Base-by-base conservation (phyloP, 2,329 filamentous ascomycete species). In the Alternaria longipes region DNA sequence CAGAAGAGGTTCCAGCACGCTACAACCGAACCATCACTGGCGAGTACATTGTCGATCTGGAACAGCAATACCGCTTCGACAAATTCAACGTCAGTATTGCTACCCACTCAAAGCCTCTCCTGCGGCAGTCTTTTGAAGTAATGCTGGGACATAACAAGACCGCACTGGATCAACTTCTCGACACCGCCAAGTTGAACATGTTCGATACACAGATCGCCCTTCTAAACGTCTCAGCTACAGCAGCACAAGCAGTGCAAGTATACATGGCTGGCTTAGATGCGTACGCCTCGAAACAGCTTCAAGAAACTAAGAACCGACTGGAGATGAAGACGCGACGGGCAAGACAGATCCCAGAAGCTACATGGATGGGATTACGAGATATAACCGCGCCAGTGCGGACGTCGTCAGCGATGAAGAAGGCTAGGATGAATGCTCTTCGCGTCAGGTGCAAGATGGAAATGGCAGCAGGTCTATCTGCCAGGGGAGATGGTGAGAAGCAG, bases 1-100 rank as follows among this genome's bases (percentile, higher is more conserved):
- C 77, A 16, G 64, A 75, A 34, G 71, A 83, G 46, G 69, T 82
- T 26, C 81, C 83, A 58, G 78, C 83, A 59, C 73, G 84, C n/a
- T 82, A 82, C 38, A 68, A 71, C 44, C 81, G 80, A 45, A 78
- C 86, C 8, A 84, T 86, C 58, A 82, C 84, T 34, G 84, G 84
- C 8, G 82, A 85, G 8, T 86, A 86, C 64, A 80, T 83, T 14
- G 74, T 87, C 38, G 81, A 81, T 28, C 72, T 87, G 16, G 81
- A 84, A 51, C 78, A 81, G 44, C 81, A 82, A 59, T 81, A 86
- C 67, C 80, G 83, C 9, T 79, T 82, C 55, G 83, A 84, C 3
- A 63, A 75, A 22, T 76, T 87, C 63, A 82, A 85, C 59, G 78
- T 87, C 38, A 83, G 79, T 32, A 80, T 86, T 47, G 67, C 66